A percentile compares a stretch with the other conserved stretches of the same genome.
Conservation (phyloP, 2,329 filamentous ascomycete species). For the Sporothrix pallida region DNA sequence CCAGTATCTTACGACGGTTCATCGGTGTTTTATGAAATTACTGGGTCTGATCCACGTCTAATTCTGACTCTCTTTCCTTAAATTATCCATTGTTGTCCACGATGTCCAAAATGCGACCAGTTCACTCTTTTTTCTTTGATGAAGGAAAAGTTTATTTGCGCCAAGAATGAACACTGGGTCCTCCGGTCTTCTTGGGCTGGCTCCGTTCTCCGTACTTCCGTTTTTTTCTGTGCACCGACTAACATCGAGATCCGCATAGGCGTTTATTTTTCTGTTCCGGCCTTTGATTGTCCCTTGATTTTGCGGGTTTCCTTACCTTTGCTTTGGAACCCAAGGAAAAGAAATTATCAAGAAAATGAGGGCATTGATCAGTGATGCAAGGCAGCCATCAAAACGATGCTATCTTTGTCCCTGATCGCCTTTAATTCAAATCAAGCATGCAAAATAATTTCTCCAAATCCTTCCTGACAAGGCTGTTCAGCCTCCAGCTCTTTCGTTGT, state of each 20-base stretch:
- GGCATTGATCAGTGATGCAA: background rate
- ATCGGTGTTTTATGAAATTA: background rate
- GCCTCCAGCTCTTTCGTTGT: slow-evolving; percentile 15
- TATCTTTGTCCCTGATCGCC: background rate
- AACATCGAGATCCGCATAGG: slow-evolving; percentile 5
- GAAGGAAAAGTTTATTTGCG: too few species aligned
- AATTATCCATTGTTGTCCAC: too few species aligned
- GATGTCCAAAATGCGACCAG: background rate
- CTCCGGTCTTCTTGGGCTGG: slow-evolving; percentile 5
- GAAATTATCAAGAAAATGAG: background rate
- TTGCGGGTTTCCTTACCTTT: background rate
- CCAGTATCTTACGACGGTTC: background rate
- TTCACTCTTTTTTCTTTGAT: background rate
- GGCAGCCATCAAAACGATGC: background rate
- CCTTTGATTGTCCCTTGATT: too few species aligned
- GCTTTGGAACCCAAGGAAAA: background rate
- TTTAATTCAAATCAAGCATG: background rate
- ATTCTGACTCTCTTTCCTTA: background rate
- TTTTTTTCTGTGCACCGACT: background rate
- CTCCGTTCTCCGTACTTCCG: slow-evolving; percentile 15
- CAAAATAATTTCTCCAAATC: background rate
- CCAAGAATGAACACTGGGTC: background rate
- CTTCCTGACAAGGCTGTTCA: slow-evolving; percentile 1
- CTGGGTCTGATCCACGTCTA: background rate
- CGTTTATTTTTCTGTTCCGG: background rate